phyloP scores from a whole-genome alignment of 805 yeast species.

The Wickerhamomyces ciferrii region DNA sequence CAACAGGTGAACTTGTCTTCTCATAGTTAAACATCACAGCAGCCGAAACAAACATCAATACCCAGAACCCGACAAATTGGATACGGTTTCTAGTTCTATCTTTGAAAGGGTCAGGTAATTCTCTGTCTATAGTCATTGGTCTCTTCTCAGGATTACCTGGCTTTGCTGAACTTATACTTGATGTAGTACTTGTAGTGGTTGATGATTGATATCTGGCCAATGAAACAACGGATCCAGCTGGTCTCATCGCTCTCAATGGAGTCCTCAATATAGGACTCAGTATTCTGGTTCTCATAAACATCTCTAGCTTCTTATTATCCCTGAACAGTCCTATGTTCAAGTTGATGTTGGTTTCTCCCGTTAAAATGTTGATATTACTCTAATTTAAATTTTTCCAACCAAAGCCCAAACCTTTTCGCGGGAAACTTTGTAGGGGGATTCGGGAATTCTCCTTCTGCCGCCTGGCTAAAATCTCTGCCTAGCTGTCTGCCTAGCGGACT shows the following conservation, averaged over 20 bases:
- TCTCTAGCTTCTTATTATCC: neutral
- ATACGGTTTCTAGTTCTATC: slow-evolving; percentile 44
- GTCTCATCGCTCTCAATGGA: neutral
- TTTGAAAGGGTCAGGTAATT: slow-evolving; percentile 75
- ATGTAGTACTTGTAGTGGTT: neutral
- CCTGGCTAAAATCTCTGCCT: too few species aligned
- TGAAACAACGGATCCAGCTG: neutral
- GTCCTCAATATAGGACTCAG: neutral
- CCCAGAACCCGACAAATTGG: slow-evolving; percentile 50
- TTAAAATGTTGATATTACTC: too few species aligned
- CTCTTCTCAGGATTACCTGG: slow-evolving; percentile 1
- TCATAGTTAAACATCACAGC: slow-evolving; percentile 86
- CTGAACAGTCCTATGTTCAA: neutral
- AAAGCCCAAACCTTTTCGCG: too few species aligned
- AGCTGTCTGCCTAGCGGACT: too few species aligned
- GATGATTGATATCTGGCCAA: neutral
- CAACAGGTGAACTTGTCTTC: slow-evolving; percentile 83
- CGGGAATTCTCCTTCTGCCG: too few species aligned
- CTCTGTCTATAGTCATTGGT: slow-evolving; percentile 48
- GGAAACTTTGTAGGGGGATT: too few species aligned
- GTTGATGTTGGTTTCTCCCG: too few species aligned
- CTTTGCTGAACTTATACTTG: neutral
- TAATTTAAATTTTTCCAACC: too few species aligned
- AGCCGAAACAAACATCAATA: slow-evolving; percentile 48
- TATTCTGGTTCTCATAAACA: neutral